Evolutionary conservation across 2,329 filamentous ascomycete species (phyloP).

Genomic region (Colletotrichum plurivorum): DNA sequence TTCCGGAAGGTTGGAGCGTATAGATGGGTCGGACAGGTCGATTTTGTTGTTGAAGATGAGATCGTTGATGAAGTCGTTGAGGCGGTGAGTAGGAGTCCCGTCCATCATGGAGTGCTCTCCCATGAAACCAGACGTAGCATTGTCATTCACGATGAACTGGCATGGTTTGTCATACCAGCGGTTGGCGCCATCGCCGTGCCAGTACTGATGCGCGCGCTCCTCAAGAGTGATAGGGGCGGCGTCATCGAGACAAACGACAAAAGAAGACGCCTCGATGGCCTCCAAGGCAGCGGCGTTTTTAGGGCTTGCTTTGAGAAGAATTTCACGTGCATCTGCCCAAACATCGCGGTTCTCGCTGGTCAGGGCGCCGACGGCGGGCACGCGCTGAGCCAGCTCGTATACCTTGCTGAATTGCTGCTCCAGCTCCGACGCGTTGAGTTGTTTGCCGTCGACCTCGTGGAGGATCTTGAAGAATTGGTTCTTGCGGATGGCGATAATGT

Average conservation of each 20-base stretch:
- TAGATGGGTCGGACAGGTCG: slow-evolving; percentile 82
- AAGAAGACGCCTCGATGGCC: slow-evolving; percentile 89
- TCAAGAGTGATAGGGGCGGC: slow-evolving; percentile 92
- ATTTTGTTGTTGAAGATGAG: slow-evolving; percentile 95
- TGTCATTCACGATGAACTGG: slow-evolving; percentile 98
- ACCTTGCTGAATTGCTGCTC: slow-evolving; percentile 90
- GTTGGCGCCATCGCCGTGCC: slow-evolving; percentile 97
- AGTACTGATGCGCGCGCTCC: slow-evolving; percentile 96
- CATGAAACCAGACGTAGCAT: slow-evolving; percentile 97
- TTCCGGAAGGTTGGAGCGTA: slow-evolving; percentile 88
- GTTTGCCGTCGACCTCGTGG: slow-evolving; percentile 84
- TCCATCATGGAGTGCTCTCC: slow-evolving; percentile 99
- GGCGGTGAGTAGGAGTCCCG: slow-evolving; percentile 94
- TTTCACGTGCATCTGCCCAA: slow-evolving; percentile 87
- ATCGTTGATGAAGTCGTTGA: slow-evolving; percentile 95
- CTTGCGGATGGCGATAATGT: slow-evolving; percentile 92
- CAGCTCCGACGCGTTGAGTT: slow-evolving; percentile 90
- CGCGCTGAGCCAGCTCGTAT: slow-evolving; percentile 81
- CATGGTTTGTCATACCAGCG: slow-evolving; percentile 98
- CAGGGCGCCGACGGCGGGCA: slow-evolving; percentile 83
- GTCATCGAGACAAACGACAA: slow-evolving; percentile 94
- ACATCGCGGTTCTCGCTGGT: slow-evolving; percentile 95
- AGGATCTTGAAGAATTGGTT: slow-evolving; percentile 97
- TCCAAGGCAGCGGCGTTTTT: slow-evolving; percentile 84
- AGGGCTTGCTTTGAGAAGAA: slow-evolving; percentile 81